Evolutionary conservation across 805 yeast genomes (phyloP).

Genomic region (Metschnikowia anglica): DNA sequence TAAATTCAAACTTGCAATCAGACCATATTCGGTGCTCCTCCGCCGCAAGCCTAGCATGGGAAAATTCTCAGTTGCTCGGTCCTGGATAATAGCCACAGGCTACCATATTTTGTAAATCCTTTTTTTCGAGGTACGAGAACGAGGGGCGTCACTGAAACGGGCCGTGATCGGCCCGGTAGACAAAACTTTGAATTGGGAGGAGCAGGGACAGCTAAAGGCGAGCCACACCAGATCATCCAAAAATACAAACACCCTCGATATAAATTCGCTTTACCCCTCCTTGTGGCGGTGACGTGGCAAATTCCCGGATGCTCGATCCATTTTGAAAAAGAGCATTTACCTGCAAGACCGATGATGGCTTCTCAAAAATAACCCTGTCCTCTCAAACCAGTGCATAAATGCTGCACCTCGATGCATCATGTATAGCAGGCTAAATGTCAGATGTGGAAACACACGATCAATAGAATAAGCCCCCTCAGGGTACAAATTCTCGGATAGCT

Average conservation of each 20-base stretch:
- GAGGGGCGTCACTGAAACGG: no score
- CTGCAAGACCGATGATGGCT: not conserved
- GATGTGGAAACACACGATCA: no score
- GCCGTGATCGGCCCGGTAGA: no score
- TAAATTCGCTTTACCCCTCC: not conserved
- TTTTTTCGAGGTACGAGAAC: no score
- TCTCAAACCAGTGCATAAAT: not conserved
- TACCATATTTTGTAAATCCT: no score
- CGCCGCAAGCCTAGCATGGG: not conserved
- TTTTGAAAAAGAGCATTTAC: not conserved
- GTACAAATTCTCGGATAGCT: no score
- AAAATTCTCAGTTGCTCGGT: conserved; percentile 1
- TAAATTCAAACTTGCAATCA: not conserved
- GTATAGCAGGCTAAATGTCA: not conserved
- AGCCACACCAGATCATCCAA: not conserved
- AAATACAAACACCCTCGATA: not conserved
- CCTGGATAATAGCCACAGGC: no score
- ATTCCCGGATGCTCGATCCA: not conserved
- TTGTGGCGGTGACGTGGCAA: conserved; percentile 5
- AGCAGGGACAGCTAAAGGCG: no score
- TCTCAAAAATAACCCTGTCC: not conserved
- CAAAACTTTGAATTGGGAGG: no score
- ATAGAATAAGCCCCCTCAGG: no score
- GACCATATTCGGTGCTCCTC: not conserved
- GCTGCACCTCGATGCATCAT: not conserved